These are phyloP conservation scores for Punctularia strigosozonata DNA, from an alignment of 768 basidiomycete species.

Conservation along the genomic window DNA sequence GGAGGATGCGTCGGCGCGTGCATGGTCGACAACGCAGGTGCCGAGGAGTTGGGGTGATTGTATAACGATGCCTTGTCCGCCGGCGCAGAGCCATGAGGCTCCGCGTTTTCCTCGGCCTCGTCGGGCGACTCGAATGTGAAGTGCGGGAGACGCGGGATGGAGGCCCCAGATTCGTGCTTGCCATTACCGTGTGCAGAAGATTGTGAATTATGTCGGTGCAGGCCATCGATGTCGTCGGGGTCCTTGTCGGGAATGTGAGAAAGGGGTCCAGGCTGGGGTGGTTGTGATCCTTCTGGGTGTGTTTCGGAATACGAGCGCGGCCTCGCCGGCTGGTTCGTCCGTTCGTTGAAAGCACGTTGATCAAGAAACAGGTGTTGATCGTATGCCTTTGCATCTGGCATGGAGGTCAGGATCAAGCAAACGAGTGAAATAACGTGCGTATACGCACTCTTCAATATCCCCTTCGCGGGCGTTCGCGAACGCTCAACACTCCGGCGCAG, in stretches of 20 bases:
- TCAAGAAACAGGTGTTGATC: conserved; percentile 51
- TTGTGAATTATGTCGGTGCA: conserved; percentile 56
- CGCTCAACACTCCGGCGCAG: conserved; percentile 65
- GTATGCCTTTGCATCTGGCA: conserved; percentile 41
- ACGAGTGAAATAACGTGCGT: not conserved
- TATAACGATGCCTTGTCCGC: conserved; percentile 52
- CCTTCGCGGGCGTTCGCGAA: conserved; percentile 53
- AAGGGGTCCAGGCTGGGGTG: conserved; percentile 58
- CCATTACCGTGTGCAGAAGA: conserved; percentile 27
- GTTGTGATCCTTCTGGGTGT: no score
- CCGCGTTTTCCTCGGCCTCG: conserved; percentile 21
- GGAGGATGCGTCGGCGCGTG: conserved; percentile 31
- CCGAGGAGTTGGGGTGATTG: conserved; percentile 84
- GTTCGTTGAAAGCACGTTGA: no score
- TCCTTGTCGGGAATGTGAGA: conserved; percentile 76
- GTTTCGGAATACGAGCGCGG: conserved; percentile 54
- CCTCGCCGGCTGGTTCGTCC: not conserved
- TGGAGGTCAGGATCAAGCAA: not conserved
- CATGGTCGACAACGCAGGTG: conserved; percentile 68
- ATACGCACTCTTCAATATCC: conserved; percentile 81
- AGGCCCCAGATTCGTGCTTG: not conserved
- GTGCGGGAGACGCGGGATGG: not conserved
- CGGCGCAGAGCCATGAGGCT: conserved; percentile 22
- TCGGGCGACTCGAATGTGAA: conserved; percentile 18
- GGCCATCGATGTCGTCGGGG: conserved; percentile 79